Evolutionary conservation across 495 filamentous ascomycete genomes (phyloP).

Genomic region (Aspergillus wentii): DNA sequence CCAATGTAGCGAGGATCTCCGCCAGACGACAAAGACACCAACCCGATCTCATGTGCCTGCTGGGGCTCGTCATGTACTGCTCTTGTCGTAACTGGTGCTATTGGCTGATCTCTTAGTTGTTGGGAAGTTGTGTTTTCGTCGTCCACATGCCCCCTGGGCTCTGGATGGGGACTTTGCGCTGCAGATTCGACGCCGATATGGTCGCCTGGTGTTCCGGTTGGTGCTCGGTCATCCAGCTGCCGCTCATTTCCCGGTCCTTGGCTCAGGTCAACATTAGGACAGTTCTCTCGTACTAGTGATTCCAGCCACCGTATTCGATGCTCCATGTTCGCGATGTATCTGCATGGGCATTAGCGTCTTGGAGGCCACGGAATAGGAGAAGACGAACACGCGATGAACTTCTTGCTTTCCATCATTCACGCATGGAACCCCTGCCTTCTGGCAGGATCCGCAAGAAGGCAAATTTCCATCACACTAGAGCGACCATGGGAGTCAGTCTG

Average conservation of each 20-base stretch:
- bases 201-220: conserved; percentile 6
- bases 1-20: conserved; percentile 34
- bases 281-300: conserved; percentile 27
- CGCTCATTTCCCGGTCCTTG: conserved; percentile 10
- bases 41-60: conserved; percentile 34
- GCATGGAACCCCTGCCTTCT: conserved; percentile 32
- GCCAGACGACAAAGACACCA: conserved; percentile 32
- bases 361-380: background rate
- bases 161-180: background rate
- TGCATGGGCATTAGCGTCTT: conserved; percentile 20
- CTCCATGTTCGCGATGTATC: conserved; percentile 36
- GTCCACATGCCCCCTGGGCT: no score
- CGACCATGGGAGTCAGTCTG: background rate
- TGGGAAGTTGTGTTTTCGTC: conserved; percentile 2
- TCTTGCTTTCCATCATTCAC: conserved; percentile 39
- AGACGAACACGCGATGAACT: conserved; percentile 30
- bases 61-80: conserved; percentile 13
- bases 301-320: conserved; percentile 39
- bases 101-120: conserved; percentile 3
- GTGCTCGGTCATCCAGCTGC: background rate
- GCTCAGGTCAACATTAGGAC: conserved; percentile 24
- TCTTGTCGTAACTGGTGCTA: conserved; percentile 1
- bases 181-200: background rate
- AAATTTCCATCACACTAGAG: conserved; percentile 24
- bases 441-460: conserved; percentile 32